These are phyloP conservation scores for Cyphellophora europaea DNA, from an alignment of 2,329 filamentous ascomycete genomes.

Conservation along the genomic window DNA sequence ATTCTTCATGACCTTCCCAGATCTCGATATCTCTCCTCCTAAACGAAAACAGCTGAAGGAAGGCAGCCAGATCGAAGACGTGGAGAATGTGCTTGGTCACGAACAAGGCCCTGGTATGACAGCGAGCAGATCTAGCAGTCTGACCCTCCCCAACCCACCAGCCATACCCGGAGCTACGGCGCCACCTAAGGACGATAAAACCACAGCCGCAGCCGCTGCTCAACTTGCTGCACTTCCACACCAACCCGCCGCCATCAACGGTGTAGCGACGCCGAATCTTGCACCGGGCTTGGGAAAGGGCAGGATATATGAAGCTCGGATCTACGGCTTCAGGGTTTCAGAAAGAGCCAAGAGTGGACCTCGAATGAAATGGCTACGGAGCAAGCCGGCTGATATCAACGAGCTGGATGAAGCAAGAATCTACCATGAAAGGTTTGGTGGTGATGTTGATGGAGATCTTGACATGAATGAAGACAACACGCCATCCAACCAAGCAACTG, in stretches of 20 bases:
- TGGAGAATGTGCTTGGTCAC: slow-evolving; percentile 16
- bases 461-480: slow-evolving; percentile 30
- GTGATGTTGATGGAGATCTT: slow-evolving; percentile 21
- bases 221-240: slow-evolving; percentile 25
- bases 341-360: slow-evolving; percentile 84
- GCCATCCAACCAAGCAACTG: slow-evolving; percentile 8
- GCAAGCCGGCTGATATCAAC: slow-evolving; percentile 67
- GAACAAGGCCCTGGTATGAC: slow-evolving; percentile 17
- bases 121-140: slow-evolving; percentile 17
- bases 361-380: slow-evolving; percentile 92
- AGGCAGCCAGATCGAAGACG: slow-evolving; percentile 11
- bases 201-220: slow-evolving; percentile 24
- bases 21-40: slow-evolving; percentile 73
- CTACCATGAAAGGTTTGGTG: slow-evolving; percentile 25
- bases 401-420: slow-evolving; percentile 66
- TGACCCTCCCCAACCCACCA: slow-evolving; percentile 17
- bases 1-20: slow-evolving; percentile 97
- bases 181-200: slow-evolving; percentile 22
- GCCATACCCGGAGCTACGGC: slow-evolving; percentile 22
- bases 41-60: slow-evolving; percentile 37
- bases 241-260: slow-evolving; percentile 60
- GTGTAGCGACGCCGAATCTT: slow-evolving; percentile 76
- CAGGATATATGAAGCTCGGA: slow-evolving; percentile 86
- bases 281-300: slow-evolving; percentile 73
- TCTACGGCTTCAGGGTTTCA: slow-evolving; percentile 93